phyloP scores from a whole-genome alignment of 495 filamentous ascomycete species.

The Extremus antarcticus region DNA sequence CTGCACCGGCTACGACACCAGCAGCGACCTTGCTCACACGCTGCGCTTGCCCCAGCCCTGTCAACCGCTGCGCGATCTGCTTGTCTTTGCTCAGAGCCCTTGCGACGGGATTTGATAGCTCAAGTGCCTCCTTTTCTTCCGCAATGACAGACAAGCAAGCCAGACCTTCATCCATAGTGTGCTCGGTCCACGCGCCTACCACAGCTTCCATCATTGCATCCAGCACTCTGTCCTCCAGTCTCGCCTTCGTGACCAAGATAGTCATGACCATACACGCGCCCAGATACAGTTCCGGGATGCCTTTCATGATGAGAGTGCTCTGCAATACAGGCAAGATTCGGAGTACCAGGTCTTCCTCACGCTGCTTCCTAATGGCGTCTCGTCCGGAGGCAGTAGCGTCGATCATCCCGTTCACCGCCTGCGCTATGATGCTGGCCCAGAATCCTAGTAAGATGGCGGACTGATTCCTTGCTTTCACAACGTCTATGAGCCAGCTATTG shows the following conservation, averaged over 20 bases:
- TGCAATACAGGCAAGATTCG: constrained; percentile 65
- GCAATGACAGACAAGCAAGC: constrained; percentile 71
- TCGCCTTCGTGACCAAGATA: constrained; percentile 69
- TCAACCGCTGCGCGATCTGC: neutral
- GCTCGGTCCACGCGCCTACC: constrained; percentile 58
- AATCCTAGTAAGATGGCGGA: constrained; percentile 70
- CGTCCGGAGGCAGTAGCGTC: constrained; percentile 63
- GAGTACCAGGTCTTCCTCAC: constrained; percentile 64
- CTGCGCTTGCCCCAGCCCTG: neutral
- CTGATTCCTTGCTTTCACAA: constrained; percentile 54
- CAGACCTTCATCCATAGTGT: constrained; percentile 61
- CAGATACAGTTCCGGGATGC: constrained; percentile 63
- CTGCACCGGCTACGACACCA: neutral
- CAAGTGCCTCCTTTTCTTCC: constrained; percentile 48
- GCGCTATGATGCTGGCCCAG: constrained; percentile 74
- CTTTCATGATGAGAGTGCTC: constrained; percentile 59
- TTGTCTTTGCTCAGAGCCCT: constrained; percentile 44
- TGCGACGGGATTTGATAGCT: constrained; percentile 54
- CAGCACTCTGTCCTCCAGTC: constrained; percentile 62
- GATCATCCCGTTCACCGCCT: constrained; percentile 69
- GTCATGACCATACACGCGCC: constrained; percentile 84
- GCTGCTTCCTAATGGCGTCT: constrained; percentile 36
- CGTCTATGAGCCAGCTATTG: constrained; percentile 61
- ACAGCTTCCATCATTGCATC: constrained; percentile 78
- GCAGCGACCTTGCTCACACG: constrained; percentile 7